Percentiles rank a stretch among this genome's conserved stretches.
Conservation (phyloP, 352 stramenopile species). For the Pythium pectinolyticum region DNA sequence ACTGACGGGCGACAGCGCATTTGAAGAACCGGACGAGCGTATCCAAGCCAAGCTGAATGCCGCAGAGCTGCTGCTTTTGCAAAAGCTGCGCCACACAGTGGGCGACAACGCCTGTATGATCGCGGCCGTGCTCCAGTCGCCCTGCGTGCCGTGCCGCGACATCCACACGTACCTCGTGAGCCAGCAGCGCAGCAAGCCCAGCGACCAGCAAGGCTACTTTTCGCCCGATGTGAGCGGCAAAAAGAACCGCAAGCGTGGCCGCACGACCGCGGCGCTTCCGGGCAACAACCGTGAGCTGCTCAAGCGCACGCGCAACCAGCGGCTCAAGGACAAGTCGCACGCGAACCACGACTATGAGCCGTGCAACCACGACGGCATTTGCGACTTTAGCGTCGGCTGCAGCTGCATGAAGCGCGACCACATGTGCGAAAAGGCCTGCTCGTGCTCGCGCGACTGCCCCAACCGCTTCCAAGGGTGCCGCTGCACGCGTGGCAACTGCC, state of each 20-base stretch:
- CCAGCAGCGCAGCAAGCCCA: slow-evolving; percentile 35
- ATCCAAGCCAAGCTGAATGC: slow-evolving; percentile 30
- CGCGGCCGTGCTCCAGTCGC: slow-evolving; percentile 52
- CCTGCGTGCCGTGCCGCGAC: slow-evolving; percentile 56
- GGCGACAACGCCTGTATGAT: slow-evolving; percentile 74
- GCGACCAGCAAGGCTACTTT: slow-evolving; percentile 29
- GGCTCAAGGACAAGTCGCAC: slow-evolving; percentile 52
- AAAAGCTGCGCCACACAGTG: slow-evolving; percentile 54
- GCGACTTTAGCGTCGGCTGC: slow-evolving; percentile 47
- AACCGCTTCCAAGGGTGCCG: slow-evolving; percentile 68
- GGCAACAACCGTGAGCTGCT: slow-evolving; percentile 59
- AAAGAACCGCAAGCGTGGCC: slow-evolving; percentile 51
- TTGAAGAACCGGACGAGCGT: slow-evolving; percentile 27
- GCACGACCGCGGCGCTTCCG: slow-evolving; percentile 22
- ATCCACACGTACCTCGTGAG: slow-evolving; percentile 51
- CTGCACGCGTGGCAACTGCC: slow-evolving; percentile 42
- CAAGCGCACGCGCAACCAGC: slow-evolving; percentile 65
- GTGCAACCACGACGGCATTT: slow-evolving; percentile 75
- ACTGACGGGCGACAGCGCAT: slow-evolving; percentile 13
- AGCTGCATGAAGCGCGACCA: slow-evolving; percentile 80
- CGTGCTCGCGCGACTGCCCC: slow-evolving; percentile 71
- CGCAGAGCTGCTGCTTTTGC: slow-evolving; percentile 53
- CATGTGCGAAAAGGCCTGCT: slow-evolving; percentile 81
- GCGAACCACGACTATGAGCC: slow-evolving; percentile 77
- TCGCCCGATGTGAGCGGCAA: slow-evolving; percentile 41